phyloP scores from a whole-genome alignment of 345 rosid genomes.

The Carallia brachiata region DNA sequence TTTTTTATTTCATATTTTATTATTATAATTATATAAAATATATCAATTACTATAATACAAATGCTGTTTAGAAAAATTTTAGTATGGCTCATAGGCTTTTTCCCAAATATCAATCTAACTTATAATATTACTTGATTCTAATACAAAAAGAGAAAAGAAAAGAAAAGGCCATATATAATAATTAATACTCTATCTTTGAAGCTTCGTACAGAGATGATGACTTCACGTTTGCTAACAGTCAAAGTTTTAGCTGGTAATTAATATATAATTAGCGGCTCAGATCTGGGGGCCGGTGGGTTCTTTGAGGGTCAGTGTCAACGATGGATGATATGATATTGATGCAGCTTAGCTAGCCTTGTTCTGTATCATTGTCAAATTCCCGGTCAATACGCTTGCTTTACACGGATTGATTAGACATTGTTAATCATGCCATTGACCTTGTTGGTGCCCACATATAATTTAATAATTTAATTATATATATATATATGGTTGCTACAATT shows the following conservation, averaged over 20 bases:
- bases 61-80: too few species aligned
- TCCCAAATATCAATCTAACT: too few species aligned
- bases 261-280: conserved; percentile 6
- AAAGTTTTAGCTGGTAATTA: conserved; percentile 17
- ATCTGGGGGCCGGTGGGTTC: conserved; percentile 22
- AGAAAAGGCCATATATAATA: conserved; percentile 27
- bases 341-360: background rate
- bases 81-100: too few species aligned
- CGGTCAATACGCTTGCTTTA: conserved; percentile 46
- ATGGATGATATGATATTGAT: background rate
- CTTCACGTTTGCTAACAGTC: conserved; percentile 25
- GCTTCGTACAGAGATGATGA: conserved; percentile 40
- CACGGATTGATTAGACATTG: conserved; percentile 19
- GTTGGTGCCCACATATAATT: background rate
- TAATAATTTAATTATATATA: background rate
- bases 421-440: conserved; percentile 23
- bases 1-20: too few species aligned
- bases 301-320: conserved; percentile 15
- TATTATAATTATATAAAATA: too few species aligned
- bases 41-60: too few species aligned
- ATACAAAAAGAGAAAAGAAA: background rate
- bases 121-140: too few species aligned
- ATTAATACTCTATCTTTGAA: conserved; percentile 41
- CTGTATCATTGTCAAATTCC: conserved; percentile 24
- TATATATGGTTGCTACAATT: background rate